Evolutionary conservation across 2,329 filamentous ascomycete genomes (phyloP).

Genomic region (Neophaeococcomyces aloes): DNA sequence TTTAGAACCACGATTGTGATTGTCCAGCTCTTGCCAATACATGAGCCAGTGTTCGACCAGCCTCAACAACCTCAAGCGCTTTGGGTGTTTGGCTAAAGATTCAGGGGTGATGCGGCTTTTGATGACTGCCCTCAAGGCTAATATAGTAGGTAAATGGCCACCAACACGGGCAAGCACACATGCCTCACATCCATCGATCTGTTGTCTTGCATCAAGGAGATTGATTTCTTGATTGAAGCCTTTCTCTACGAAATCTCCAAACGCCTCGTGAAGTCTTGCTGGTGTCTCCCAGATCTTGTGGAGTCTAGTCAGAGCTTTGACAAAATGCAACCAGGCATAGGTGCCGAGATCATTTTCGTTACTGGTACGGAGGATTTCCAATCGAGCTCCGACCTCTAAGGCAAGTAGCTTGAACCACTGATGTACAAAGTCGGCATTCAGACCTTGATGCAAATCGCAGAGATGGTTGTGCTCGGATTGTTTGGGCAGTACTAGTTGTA

Average conservation of each 20-base stretch:
- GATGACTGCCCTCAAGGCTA: background rate
- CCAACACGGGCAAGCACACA: conserved; percentile 4
- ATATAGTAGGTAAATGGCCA: background rate
- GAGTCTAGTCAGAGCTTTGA: conserved; percentile 2
- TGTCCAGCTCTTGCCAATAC: background rate
- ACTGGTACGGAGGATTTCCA: conserved; percentile 3
- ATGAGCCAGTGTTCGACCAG: conserved; percentile 4
- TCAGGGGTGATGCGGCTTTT: conserved; percentile 4
- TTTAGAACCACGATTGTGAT: background rate
- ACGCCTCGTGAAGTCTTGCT: background rate
- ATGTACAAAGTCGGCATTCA: conserved; percentile 6
- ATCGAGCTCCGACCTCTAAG: conserved; percentile 1
- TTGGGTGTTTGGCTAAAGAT: background rate
- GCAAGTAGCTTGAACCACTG: conserved; percentile 5
- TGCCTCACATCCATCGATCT: conserved; percentile 4
- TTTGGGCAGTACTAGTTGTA: conserved; percentile 1
- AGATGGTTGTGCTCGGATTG: conserved; percentile 3
- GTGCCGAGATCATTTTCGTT: background rate
- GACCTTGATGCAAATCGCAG: conserved; percentile 2
- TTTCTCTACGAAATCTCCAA: background rate
- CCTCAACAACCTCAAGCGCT: background rate
- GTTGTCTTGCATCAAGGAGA: background rate
- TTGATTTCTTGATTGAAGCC: background rate
- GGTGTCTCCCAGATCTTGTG: conserved; percentile 3
- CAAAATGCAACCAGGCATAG: background rate